phyloP scores from a whole-genome alignment of 257 asterid genomes.

The Phtheirospermum japonicum region DNA sequence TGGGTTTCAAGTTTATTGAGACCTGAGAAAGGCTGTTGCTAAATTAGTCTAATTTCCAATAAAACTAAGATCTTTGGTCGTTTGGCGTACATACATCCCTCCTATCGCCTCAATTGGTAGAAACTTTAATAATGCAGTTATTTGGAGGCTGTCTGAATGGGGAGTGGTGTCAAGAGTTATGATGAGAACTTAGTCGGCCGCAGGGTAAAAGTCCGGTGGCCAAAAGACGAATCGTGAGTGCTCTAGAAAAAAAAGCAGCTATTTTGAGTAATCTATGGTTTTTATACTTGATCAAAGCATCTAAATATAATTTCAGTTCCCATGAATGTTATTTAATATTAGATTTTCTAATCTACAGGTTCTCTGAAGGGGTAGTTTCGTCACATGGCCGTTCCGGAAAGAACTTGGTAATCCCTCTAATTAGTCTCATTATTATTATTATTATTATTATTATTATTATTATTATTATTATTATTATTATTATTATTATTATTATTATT shows the following conservation, averaged over 20 bases:
- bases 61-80: background rate
- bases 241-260: constrained; percentile 1
- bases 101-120: too few species aligned
- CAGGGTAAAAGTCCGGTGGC: constrained; percentile 58
- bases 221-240: constrained; percentile 48
- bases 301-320: background rate
- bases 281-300: background rate
- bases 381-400: constrained; percentile 38
- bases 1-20: background rate
- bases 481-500: too few species aligned
- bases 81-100: too few species aligned
- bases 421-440: background rate
- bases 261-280: background rate
- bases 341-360: constrained; percentile 37
- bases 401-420: constrained; percentile 40
- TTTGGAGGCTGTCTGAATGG: constrained; percentile 35
- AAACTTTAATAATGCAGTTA: too few species aligned
- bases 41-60: background rate
- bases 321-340: background rate
- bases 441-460: background rate
- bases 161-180: constrained; percentile 25
- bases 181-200: constrained; percentile 47
- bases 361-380: constrained; percentile 41
- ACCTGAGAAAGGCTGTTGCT: background rate
- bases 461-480: too few species aligned